Evolutionary conservation across 1,284 basidiomycete genomes (phyloP).

Genomic region (Cryptococcus depauperatus): DNA sequence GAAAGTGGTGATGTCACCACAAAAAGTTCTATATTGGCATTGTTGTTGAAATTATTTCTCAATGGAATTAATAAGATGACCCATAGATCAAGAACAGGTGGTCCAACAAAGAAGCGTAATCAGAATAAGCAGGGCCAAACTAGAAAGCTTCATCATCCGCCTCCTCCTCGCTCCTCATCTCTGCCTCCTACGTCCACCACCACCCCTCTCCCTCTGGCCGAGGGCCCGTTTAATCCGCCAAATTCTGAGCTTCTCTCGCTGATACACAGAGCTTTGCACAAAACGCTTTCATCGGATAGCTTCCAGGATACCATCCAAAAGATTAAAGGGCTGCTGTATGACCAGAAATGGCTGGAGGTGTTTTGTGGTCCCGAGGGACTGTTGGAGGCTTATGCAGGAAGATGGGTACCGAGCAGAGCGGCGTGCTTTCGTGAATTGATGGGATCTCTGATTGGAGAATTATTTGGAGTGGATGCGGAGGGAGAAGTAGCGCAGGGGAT

Average conservation of each 20-base stretch:
- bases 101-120: constrained; percentile 16
- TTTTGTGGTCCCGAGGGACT: constrained; percentile 30
- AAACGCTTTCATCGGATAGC: constrained; percentile 19
- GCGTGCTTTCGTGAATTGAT: constrained; percentile 45
- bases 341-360: constrained; percentile 42
- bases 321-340: constrained; percentile 39
- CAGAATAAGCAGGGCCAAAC: constrained; percentile 1
- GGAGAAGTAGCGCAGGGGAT: constrained; percentile 12
- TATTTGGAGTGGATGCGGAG: constrained; percentile 9
- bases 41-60: neutral
- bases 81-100: constrained; percentile 33
- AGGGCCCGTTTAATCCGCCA: constrained; percentile 20
- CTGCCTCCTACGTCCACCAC: constrained; percentile 3
- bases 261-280: constrained; percentile 23
- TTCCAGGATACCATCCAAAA: constrained; percentile 34
- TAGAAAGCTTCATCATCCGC: constrained; percentile 25
- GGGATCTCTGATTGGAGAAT: constrained; percentile 23
- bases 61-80: constrained; percentile 23
- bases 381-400: constrained; percentile 43
- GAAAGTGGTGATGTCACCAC: constrained; percentile 1
- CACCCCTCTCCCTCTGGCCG: constrained; percentile 8
- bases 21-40: neutral
- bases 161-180: constrained; percentile 2
- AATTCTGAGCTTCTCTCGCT: constrained; percentile 32
- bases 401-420: constrained; percentile 46